Conservation (phyloP, 305 asterid genomes). For the Galium porrigens region DNA sequence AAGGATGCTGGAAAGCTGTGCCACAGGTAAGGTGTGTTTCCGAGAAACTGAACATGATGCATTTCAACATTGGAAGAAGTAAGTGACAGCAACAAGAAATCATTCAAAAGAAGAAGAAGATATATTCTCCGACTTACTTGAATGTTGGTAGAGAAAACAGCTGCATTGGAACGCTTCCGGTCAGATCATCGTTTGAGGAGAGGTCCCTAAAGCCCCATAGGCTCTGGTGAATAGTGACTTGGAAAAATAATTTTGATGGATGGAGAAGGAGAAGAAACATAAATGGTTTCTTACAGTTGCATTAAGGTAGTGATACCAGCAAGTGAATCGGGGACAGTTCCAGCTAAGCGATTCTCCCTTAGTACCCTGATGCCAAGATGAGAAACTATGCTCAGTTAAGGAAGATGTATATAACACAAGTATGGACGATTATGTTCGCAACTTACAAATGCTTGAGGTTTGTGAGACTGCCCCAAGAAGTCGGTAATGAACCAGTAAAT, state of each 20-base stretch:
- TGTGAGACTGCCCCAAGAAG: constrained; percentile 51
- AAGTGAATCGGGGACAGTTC: constrained; percentile 49
- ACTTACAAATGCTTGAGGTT: constrained; percentile 57
- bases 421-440: not conserved
- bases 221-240: not conserved
- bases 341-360: constrained; percentile 43
- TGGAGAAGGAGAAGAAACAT: constrained; percentile 4
- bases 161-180: constrained; percentile 49
- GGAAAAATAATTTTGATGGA: not conserved
- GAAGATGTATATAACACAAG: not conserved
- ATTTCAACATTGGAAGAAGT: constrained; percentile 7
- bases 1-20: constrained; percentile 41
- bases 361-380: constrained; percentile 34
- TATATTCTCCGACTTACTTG: constrained; percentile 35
- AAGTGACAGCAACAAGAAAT: not conserved
- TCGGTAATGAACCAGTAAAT: constrained; percentile 62
- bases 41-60: constrained; percentile 41
- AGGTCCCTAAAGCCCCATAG: constrained; percentile 45
- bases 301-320: constrained; percentile 31
- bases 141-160: constrained; percentile 45
- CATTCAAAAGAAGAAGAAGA: not conserved
- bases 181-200: constrained; percentile 52
- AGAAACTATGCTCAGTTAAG: not conserved
- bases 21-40: constrained; percentile 59
- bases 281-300: constrained; percentile 39